Evolutionary conservation across 768 basidiomycete genomes (phyloP).

Genomic region (Pilatotrama ljubarskyi): DNA sequence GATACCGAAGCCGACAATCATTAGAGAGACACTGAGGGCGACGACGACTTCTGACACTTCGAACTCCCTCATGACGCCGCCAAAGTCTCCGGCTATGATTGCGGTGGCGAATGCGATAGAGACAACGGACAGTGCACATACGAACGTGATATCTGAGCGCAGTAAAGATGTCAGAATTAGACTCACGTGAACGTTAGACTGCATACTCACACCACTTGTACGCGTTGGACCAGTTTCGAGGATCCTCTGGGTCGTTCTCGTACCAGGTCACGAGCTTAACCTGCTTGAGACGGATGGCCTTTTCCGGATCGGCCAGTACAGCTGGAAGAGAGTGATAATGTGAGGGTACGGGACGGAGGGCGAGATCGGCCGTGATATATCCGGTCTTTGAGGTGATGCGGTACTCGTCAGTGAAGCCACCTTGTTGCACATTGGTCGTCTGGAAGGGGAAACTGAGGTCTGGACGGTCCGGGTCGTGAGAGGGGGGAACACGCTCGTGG

Average conservation of each 20-base stretch:
- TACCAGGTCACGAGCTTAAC: constrained; percentile 39
- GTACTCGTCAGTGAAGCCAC: constrained; percentile 38
- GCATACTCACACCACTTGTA: constrained; percentile 36
- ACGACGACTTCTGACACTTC: constrained; percentile 35
- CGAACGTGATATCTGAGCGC: constrained; percentile 32
- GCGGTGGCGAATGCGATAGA: constrained; percentile 39
- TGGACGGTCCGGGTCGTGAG: constrained; percentile 24
- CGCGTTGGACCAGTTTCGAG: constrained; percentile 36
- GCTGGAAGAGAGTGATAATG: constrained; percentile 20
- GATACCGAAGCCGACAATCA: constrained; percentile 39
- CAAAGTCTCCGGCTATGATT: constrained; percentile 39
- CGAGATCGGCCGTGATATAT: constrained; percentile 30
- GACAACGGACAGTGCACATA: constrained; percentile 36
- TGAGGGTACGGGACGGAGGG: constrained; percentile 32
- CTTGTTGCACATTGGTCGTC: constrained; percentile 28
- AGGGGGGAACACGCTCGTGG: constrained; percentile 5
- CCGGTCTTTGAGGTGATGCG: constrained; percentile 32
- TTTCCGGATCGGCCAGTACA: constrained; percentile 35
- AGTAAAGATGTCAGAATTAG: background rate
- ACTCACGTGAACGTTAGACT: no score
- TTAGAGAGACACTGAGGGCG: constrained; percentile 37
- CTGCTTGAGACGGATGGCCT: constrained; percentile 32
- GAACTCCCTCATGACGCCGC: constrained; percentile 34
- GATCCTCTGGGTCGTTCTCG: constrained; percentile 41
- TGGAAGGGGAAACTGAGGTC: constrained; percentile 33